Evolutionary conservation across 495 filamentous ascomycete species (phyloP), one percentile per base, ranked within the genome.

Genomic region (Viridothelium virens): DNA sequence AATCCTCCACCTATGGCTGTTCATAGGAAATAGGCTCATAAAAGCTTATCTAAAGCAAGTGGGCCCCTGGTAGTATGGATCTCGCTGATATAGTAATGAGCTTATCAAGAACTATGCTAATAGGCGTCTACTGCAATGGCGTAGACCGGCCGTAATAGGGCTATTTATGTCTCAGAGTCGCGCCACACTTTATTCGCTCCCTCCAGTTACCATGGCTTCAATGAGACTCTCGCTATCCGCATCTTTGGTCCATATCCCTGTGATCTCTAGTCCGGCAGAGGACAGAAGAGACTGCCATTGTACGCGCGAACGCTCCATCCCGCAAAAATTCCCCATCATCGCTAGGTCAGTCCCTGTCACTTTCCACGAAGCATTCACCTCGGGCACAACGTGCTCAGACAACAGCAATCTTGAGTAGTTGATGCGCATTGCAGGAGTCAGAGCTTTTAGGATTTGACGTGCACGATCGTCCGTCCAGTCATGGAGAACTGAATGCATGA

Each of bases 371-470:
- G 82, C 77, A 1, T 75, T 76, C 65, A 72, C 70, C 62, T 78
- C 75, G 6, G 74, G 77, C 16, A 86, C 73, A 11, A 85, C 74
- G 65, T 78, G 80, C 70, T 85, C 82, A 66, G 82, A 82, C 16
- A 85, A 73, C 62, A 85, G 70, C 37, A 85, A 71, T 39, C 77
- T 74, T 18, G 74, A 77, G 66, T 84, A 83, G 0, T 79, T 80
- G 56, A 69, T 75, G 67, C 76, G 74, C 75, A 84, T 75, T 31
- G 82, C 82, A 3, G 67, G 62, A 2, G 31, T 31, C 2, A 70
- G 56, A 16, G 34, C 3, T 9, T 33, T n/a, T n/a, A 70, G 37
- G 50, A 70, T 69, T n/a, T 61, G 25, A 7, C 25, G 5, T 31
- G 48, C 61, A 6, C n/a, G 10, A 5, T 10, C 63, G 46, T 69